Evolutionary conservation across 169 alveolate genomes (phyloP).

Genomic region (Plasmodium gallinaceum): DNA sequence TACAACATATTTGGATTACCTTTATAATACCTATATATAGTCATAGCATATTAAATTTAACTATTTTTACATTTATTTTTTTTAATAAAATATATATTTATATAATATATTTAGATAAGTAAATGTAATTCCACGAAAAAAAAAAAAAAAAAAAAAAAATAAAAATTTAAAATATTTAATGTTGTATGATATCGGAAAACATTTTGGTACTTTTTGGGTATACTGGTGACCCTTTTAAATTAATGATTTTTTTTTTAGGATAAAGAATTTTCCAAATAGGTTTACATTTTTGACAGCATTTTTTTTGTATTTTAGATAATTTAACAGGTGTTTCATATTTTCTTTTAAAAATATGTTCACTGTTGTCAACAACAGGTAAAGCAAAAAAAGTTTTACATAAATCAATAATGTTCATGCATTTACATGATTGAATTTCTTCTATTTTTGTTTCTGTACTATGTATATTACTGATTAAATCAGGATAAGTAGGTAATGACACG

Average conservation of each 20-base stretch:
- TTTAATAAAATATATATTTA: no score
- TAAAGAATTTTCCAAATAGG: conserved; percentile 39
- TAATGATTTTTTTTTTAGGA: conserved; percentile 8
- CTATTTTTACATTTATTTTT: no score
- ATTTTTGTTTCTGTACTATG: conserved; percentile 1
- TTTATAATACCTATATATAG: no score
- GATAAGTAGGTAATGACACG: conserved; percentile 11
- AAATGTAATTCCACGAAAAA: no score
- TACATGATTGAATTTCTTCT: conserved; percentile 16
- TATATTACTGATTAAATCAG: conserved; percentile 21
- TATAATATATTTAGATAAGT: no score
- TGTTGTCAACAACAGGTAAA: conserved; percentile 17
- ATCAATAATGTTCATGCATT: conserved; percentile 18
- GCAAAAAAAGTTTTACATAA: conserved; percentile 38
- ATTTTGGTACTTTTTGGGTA: conserved; percentile 3
- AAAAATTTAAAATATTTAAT: neutral
- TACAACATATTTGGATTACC: no score
- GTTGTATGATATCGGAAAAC: conserved; percentile 2
- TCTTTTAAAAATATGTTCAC: neutral
- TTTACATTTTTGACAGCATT: conserved; percentile 40
- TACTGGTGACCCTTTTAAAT: conserved; percentile 23
- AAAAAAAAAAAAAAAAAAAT: no score
- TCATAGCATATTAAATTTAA: no score
- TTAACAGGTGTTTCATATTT: conserved; percentile 34
- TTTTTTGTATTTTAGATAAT: conserved; percentile 13